Conservation (phyloP, 2,329 filamentous ascomycete species). For the Sarocladium brachiariae region DNA sequence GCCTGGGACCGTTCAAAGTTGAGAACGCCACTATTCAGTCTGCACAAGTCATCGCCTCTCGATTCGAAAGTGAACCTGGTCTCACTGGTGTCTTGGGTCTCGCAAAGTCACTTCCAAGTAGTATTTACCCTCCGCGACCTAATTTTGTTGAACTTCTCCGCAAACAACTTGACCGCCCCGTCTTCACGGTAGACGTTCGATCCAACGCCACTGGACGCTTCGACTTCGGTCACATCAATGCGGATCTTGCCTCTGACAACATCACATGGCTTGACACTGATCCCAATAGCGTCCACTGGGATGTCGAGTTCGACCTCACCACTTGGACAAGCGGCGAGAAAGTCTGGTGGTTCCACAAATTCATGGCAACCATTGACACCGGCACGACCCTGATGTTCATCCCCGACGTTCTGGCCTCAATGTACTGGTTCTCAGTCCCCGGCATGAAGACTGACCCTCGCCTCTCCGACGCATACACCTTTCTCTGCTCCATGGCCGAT, state of each 20-base stretch:
- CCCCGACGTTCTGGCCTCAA: conserved; percentile 44
- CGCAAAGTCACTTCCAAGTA: conserved; percentile 38
- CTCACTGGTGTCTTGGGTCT: conserved; percentile 48
- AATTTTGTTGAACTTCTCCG: conserved; percentile 39
- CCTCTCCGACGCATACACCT: conserved; percentile 43
- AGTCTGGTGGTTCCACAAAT: conserved; percentile 39
- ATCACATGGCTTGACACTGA: conserved; percentile 36
- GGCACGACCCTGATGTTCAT: conserved; percentile 62
- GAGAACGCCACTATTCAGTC: conserved; percentile 42
- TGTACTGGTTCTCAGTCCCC: conserved; percentile 52
- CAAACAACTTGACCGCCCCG: conserved; percentile 29
- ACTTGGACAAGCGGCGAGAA: conserved; percentile 37
- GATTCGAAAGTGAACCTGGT: conserved; percentile 33
- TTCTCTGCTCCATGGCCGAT: conserved; percentile 47
- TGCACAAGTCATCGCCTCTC: conserved; percentile 34
- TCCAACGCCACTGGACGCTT: conserved; percentile 41
- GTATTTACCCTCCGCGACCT: conserved; percentile 34
- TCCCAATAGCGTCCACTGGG: conserved; percentile 29
- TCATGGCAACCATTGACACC: conserved; percentile 58
- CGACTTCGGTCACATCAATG: conserved; percentile 44
- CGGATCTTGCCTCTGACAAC: conserved; percentile 28
- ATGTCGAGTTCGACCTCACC: conserved; percentile 43
- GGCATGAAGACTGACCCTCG: conserved; percentile 41
- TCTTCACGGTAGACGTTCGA: conserved; percentile 45
- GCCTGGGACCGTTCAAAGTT: conserved; percentile 37